Base-by-base conservation (phyloP, 1,139 yeast genomes). In the Pichiaceae sp. region DNA sequence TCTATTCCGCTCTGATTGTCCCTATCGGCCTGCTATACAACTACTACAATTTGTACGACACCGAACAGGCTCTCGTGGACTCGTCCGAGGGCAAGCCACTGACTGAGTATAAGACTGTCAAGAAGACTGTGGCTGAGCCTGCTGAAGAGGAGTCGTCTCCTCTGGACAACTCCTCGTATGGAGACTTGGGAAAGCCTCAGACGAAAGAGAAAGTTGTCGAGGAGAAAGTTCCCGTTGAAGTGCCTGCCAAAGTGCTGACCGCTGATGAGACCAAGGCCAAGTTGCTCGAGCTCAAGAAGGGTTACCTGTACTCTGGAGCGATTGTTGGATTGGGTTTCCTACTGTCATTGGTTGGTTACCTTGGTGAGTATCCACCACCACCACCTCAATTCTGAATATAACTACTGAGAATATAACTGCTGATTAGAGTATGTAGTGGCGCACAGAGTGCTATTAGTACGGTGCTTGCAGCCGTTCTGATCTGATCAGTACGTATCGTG, bases 1-100 rank as follows among this genome's bases (percentile, higher is more conserved):
- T 74, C 27, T 74, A 74, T 48, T 62, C 77, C n/a, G 70, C 75
- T n/a, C 37, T 71, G 17, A 71, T 74, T 15, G 67, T 68, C 26
- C 72, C 75, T 4, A 35, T 59, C 24, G 57, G 66, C 7, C 44
- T 61, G 27, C 47, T 52, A 3, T 54, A 55, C 37, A 54, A 62
- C 40, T 52, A 53, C 33, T 59, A 48, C 36, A 42, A 37, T 16
- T 43, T 45, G 17, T 49, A 46, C 28, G 41, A 44, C 26, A 27
- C 37, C 26, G 60, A 57, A 38, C 40, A 46, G 29, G 43, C 42
- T 15, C 35, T 55, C 35, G 28, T 59, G 38, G 36, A 45, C 9
- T 32, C 38, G 42, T 14, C 31, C 20, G 39, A 39, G 26, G 39
- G 23, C 18, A 42, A 39, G 29, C 40, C 45, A 30, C 43, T 42